Percentiles rank a stretch among this genome's conserved stretches.
phyloP scores from a whole-genome alignment of 805 yeast genomes.

The Danielozyma ontarioensis region DNA sequence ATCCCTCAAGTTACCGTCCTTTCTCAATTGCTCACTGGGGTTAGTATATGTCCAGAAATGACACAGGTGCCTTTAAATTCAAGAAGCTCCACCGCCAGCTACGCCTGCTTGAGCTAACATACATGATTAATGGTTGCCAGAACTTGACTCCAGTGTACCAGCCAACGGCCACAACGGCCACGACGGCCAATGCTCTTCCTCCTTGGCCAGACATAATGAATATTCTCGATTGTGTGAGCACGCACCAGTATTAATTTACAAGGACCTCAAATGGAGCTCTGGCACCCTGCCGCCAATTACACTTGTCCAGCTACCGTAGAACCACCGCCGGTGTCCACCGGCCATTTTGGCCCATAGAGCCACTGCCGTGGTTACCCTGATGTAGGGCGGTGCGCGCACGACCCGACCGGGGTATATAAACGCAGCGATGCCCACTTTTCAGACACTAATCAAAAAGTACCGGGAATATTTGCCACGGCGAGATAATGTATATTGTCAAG shows the following conservation, averaged over 20 bases:
- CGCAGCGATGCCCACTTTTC: too few species aligned
- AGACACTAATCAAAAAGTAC: conserved; percentile 59
- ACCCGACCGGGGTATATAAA: too few species aligned
- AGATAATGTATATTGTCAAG: conserved; percentile 55
- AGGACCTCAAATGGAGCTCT: too few species aligned
- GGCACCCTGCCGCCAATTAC: too few species aligned
- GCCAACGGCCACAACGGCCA: conserved; percentile 23
- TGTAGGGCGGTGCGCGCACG: too few species aligned
- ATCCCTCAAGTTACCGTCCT: conserved; percentile 59
- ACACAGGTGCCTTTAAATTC: conserved; percentile 6
- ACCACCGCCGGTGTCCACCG: too few species aligned
- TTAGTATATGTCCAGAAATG: conserved; percentile 2
- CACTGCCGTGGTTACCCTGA: too few species aligned
- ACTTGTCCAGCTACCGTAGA: too few species aligned
- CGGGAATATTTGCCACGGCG: conserved; percentile 71
- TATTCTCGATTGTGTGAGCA: neutral
- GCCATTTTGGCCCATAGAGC: too few species aligned
- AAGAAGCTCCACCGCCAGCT: conserved; percentile 1
- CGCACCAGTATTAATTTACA: too few species aligned
- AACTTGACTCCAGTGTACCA: conserved; percentile 55
- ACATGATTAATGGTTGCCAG: conserved; percentile 71
- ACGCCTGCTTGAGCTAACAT: conserved; percentile 25
- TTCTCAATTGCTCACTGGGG: conserved; percentile 49
- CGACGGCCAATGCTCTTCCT: conserved; percentile 17
- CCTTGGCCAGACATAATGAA: conserved; percentile 20